Conservation (phyloP, 2,329 filamentous ascomycete genomes). For the Alternaria triticimaculans region DNA sequence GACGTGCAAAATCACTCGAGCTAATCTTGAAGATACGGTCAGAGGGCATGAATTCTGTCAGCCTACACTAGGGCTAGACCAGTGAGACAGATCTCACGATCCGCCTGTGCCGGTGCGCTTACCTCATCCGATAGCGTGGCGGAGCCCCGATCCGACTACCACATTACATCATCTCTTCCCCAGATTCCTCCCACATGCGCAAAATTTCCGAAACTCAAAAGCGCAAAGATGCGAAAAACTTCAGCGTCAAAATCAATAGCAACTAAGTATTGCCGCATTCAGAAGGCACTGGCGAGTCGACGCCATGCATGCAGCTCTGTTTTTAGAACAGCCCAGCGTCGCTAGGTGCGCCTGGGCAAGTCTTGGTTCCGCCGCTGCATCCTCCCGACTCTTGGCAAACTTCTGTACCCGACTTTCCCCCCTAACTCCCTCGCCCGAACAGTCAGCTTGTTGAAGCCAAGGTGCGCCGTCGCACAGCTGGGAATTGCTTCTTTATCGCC, state of each 20-base stretch:
- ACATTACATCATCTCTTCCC: slow-evolving; percentile 1
- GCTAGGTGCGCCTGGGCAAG: slow-evolving; percentile 1
- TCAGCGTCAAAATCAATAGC: not conserved
- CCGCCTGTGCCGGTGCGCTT: not conserved
- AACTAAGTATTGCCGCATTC: not conserved
- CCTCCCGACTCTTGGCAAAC: slow-evolving; percentile 2
- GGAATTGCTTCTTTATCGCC: not conserved
- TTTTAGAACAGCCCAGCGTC: slow-evolving; percentile 2
- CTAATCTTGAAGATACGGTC: not conserved
- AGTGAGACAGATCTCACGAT: not conserved
- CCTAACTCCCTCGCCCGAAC: slow-evolving; percentile 1
- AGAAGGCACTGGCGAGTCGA: not conserved
- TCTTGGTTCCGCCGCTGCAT: slow-evolving; percentile 4
- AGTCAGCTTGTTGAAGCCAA: not conserved
- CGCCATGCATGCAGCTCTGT: not conserved
- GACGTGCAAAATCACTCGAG: slow-evolving; percentile 4
- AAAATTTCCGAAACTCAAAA: not conserved
- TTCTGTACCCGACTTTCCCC: not conserved
- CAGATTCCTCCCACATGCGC: not conserved
- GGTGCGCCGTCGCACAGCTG: not conserved
- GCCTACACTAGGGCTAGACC: not conserved
- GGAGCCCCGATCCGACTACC: not conserved
- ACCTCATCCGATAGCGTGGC: not conserved
- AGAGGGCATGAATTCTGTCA: not conserved
- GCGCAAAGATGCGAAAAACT: not conserved